Evolutionary conservation across 1,139 yeast species (phyloP), one percentile per base, ranked within the genome.

Genomic region (Suhomyces bokatorum): DNA sequence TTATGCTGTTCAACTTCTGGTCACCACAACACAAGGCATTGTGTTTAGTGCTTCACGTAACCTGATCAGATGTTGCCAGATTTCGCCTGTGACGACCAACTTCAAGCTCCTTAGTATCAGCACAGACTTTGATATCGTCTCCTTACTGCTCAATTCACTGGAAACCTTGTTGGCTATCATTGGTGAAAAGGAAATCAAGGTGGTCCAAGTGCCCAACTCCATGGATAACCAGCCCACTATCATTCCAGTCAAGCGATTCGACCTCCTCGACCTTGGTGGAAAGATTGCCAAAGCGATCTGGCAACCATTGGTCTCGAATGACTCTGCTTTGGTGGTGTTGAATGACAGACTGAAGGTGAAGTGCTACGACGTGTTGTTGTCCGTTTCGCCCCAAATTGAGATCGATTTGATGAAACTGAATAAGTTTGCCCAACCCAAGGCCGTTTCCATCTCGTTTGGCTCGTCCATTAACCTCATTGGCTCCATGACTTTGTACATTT

Each of bases 391-490:
- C 1, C 57, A 57, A 43, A 35, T 67, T 24, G 16, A 42, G 1
- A 40, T 71, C 13, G 54, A 62, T 35, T 55, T 69, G 39, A 49
- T 46, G 7, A 33, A 45, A 0, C 43, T 37, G 14, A 44, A 45
- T 1, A 46, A 43, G 15, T 59, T 64, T 24, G 39, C 48, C 3
- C 50, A 50, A n/a, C 52, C 54, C 11, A 36, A 28, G 0, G 66
- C 64, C 3, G 53, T 58, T 1, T 68, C 75, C 4, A 67, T 73
- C 6, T 42, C 67, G 0, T 72, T 70, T 55, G 79, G 76, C 1
- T 67, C 75, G 0, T 35, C 48, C 1, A 38, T 44, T 3, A 58
- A 57, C 43, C 54, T 73, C 30, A 45, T 60, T 6, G 77, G 77
- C 1, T 53, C 65, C 1, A 58, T 73, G 44, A 63, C 76, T 0